These are phyloP conservation scores for Lizanozyma gosingica DNA, from an alignment of 1,139 yeast species.

Conservation along the genomic window DNA sequence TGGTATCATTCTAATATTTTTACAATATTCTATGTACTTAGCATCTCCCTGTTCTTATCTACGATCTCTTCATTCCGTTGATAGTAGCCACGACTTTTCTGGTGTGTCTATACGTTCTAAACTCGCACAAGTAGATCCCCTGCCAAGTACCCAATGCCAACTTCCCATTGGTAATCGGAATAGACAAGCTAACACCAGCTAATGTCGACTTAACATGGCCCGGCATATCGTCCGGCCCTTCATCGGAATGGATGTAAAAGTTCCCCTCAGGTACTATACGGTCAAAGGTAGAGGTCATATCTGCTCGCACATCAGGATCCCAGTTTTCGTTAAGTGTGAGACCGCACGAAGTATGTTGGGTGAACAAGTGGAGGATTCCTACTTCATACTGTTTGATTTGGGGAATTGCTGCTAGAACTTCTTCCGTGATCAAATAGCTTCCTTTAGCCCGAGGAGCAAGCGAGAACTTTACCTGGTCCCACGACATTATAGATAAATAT, in stretches of 20 bases:
- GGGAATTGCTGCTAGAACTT: slow-evolving; percentile 46
- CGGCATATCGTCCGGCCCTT: slow-evolving; percentile 80
- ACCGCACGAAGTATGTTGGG: slow-evolving; percentile 77
- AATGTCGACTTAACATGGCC: slow-evolving; percentile 64
- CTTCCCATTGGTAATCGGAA: slow-evolving; percentile 63
- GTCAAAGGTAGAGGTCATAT: slow-evolving; percentile 56
- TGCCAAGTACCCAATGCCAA: slow-evolving; percentile 80
- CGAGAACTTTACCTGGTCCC: slow-evolving; percentile 52
- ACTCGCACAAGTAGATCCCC: slow-evolving; percentile 69
- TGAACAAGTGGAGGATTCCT: slow-evolving; percentile 57
- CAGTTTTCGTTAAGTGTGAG: slow-evolving; percentile 70
- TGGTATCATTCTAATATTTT: slow-evolving; percentile 1
- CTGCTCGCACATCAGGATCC: slow-evolving; percentile 69
- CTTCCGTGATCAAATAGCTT: slow-evolving; percentile 62
- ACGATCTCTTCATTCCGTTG: slow-evolving; percentile 42
- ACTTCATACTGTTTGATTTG: slow-evolving; percentile 50
- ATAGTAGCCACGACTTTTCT: slow-evolving; percentile 66
- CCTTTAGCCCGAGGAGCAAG: slow-evolving; percentile 57
- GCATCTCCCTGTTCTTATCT: too few relatives aligned
- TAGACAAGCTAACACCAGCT: slow-evolving; percentile 55
- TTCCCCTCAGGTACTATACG: slow-evolving; percentile 65
- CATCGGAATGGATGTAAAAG: slow-evolving; percentile 57
- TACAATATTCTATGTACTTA: too few relatives aligned
- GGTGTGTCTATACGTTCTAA: slow-evolving; percentile 53
- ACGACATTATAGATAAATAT: slow-evolving; percentile 12